These are phyloP conservation scores for Dactylellina haptotyla DNA, from an alignment of 2,329 filamentous ascomycete genomes.

Conservation along the genomic window DNA sequence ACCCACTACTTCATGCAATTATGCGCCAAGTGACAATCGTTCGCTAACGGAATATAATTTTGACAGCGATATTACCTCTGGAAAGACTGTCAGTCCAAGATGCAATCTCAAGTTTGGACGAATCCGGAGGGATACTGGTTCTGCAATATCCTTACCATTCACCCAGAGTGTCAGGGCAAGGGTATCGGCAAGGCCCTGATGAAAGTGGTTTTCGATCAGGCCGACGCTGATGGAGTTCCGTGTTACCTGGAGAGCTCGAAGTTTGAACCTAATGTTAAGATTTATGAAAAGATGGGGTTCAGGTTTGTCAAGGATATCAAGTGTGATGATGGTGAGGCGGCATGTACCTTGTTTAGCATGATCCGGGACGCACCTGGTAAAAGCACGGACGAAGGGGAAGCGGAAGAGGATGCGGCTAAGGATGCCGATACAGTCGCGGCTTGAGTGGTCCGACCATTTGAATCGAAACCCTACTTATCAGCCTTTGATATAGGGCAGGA, in stretches of 20 bases:
- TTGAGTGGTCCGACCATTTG: not conserved
- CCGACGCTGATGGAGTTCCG: constrained; percentile 71
- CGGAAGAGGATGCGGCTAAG: constrained; percentile 20
- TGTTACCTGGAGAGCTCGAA: constrained; percentile 79
- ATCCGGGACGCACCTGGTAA: constrained; percentile 62
- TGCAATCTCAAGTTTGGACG: constrained; percentile 72
- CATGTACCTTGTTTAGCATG: constrained; percentile 67
- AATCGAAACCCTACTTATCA: not conserved
- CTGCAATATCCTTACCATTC: constrained; percentile 77
- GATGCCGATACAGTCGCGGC: constrained; percentile 14
- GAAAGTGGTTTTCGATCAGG: constrained; percentile 70
- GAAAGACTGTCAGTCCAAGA: constrained; percentile 73
- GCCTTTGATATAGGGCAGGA: not conserved
- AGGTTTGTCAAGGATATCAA: constrained; percentile 72
- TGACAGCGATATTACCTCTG: constrained; percentile 75
- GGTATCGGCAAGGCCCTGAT: constrained; percentile 75
- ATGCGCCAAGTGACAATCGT: not conserved
- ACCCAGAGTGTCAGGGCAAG: constrained; percentile 72
- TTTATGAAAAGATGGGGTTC: constrained; percentile 78
- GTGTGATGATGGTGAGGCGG: constrained; percentile 71
- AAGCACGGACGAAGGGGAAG: constrained; percentile 33
- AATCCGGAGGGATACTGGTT: constrained; percentile 77
- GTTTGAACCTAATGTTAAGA: constrained; percentile 74
- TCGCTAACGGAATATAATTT: constrained; percentile 4
- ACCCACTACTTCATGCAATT: constrained; percentile 29